These are phyloP conservation scores for Ustilago trichophora DNA, from an alignment of 1,284 basidiomycete species.

Conservation along the genomic window DNA sequence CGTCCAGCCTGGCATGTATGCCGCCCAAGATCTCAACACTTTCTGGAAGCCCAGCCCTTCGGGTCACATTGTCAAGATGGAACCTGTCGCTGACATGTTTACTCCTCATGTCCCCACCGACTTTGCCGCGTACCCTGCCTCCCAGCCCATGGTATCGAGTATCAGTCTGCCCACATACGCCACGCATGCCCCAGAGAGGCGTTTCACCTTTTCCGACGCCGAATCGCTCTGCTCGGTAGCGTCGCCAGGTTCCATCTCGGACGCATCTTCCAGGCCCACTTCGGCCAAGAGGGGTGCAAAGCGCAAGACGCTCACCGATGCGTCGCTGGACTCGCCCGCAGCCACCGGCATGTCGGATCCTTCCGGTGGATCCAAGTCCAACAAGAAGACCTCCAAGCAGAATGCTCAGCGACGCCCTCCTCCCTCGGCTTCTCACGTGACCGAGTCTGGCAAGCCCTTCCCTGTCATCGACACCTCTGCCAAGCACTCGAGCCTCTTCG, in stretches of 20 bases:
- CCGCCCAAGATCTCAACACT: slow-evolving; percentile 15
- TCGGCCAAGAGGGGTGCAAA: slow-evolving; percentile 31
- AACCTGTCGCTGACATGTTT: slow-evolving; percentile 22
- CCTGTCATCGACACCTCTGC: slow-evolving; percentile 66
- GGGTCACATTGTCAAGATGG: slow-evolving; percentile 28
- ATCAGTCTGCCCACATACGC: slow-evolving; percentile 40
- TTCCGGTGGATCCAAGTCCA: slow-evolving; percentile 5
- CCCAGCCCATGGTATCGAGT: slow-evolving; percentile 30
- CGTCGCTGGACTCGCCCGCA: slow-evolving; percentile 11
- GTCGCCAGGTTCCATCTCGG: slow-evolving; percentile 33
- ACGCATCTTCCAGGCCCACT: slow-evolving; percentile 15
- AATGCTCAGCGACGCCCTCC: slow-evolving; percentile 51
- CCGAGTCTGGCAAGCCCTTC: slow-evolving; percentile 64
- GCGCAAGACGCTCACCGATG: slow-evolving; percentile 22
- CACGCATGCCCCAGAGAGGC: slow-evolving; percentile 19
- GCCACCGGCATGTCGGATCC: slow-evolving; percentile 1
- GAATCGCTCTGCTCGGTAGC: slow-evolving; percentile 27
- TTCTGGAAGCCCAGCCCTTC: slow-evolving; percentile 27
- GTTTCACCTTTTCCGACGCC: slow-evolving; percentile 32
- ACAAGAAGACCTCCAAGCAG: slow-evolving; percentile 18
- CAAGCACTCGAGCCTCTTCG: slow-evolving; percentile 70
- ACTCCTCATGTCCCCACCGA: slow-evolving; percentile 8
- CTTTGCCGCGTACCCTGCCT: slow-evolving; percentile 11
- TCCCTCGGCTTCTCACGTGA: slow-evolving; percentile 61
- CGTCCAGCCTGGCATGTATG: slow-evolving; percentile 26